phyloP scores from a whole-genome alignment of 495 filamentous ascomycete genomes.

The Aspergillus biplanus region DNA sequence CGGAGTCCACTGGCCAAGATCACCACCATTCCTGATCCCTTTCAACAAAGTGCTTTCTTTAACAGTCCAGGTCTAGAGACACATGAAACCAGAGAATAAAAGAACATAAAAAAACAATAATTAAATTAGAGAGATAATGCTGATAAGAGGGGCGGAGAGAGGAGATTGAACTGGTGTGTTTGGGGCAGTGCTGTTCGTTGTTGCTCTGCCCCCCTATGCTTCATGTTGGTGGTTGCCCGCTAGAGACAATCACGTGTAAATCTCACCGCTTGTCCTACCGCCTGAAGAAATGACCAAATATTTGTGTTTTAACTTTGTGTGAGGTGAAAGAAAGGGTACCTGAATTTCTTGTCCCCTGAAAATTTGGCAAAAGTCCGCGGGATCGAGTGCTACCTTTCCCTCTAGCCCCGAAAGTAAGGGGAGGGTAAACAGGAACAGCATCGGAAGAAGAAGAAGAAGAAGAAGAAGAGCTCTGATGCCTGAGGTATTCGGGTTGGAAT shows the following conservation, averaged over 20 bases:
- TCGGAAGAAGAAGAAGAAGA: no score
- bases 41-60: constrained; percentile 15
- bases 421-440: no score
- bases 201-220: constrained; percentile 29
- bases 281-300: constrained; percentile 13
- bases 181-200: constrained; percentile 30
- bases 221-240: constrained; percentile 26
- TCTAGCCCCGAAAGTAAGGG: no score
- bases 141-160: constrained; percentile 12
- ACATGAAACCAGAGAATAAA: constrained; percentile 7
- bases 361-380: no score
- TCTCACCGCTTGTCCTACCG: constrained; percentile 28
- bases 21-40: constrained; percentile 37
- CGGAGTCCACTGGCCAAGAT: constrained; percentile 33
- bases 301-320: constrained; percentile 12
- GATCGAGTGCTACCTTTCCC: no score
- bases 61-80: constrained; percentile 10
- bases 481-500: no score
- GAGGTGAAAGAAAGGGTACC: background rate
- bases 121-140: constrained; percentile 10
- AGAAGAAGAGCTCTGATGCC: no score
- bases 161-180: constrained; percentile 23
- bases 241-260: constrained; percentile 29
- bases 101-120: constrained; percentile 3
- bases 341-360: no score